Evolutionary conservation across 345 rosid species (phyloP).

Genomic region (Salix udensis): DNA sequence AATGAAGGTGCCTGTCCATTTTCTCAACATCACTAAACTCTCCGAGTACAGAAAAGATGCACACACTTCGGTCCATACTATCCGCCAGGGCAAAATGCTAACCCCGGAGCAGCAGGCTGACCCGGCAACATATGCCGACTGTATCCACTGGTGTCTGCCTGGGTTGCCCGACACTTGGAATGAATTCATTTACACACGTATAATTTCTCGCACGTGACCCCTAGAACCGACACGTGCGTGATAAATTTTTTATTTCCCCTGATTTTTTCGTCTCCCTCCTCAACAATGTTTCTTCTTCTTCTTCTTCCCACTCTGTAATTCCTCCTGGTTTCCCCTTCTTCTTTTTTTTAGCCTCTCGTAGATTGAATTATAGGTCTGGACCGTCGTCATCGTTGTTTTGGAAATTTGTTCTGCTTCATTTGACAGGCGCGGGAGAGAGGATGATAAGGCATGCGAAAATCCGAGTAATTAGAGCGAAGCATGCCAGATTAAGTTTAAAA

Average conservation of each 20-base stretch:
- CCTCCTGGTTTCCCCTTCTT: neutral
- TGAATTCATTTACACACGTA: constrained; percentile 72
- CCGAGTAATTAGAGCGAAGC: neutral
- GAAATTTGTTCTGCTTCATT: neutral
- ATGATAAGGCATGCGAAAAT: neutral
- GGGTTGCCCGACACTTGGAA: constrained; percentile 96
- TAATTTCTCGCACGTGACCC: constrained; percentile 60
- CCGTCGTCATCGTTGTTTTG: neutral
- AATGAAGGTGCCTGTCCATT: constrained; percentile 55
- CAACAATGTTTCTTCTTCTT: neutral
- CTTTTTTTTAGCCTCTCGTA: neutral
- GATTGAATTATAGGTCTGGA: neutral
- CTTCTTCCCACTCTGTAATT: neutral
- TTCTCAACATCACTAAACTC: constrained; percentile 64
- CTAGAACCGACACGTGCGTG: neutral
- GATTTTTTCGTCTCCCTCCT: neutral
- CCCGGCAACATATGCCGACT: constrained; percentile 79
- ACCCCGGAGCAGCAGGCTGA: constrained; percentile 74
- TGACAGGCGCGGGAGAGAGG: neutral
- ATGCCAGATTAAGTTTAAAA: constrained; percentile 5
- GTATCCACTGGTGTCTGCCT: constrained; percentile 97
- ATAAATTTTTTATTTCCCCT: neutral
- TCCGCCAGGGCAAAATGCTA: constrained; percentile 75
- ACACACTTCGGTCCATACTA: constrained; percentile 75
- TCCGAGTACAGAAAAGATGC: constrained; percentile 90